Percentiles rank a stretch among this genome's conserved stretches.
phyloP scores from a whole-genome alignment of 176 grass and related monocot species.

The Leersia perrieri region DNA sequence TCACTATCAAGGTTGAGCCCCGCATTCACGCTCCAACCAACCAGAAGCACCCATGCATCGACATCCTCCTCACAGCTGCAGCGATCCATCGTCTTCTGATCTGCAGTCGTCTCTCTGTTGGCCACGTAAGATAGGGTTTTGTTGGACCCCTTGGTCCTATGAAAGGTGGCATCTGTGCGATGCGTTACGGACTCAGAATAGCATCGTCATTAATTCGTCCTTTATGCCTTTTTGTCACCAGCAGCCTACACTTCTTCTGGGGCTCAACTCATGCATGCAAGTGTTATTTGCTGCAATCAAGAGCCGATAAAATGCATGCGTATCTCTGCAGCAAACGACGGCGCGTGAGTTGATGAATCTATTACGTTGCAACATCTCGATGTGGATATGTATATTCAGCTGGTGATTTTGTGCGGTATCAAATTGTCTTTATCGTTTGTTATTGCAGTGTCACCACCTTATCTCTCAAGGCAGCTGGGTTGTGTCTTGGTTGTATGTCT shows the following conservation, averaged over 20 bases:
- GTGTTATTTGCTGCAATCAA: constrained; percentile 40
- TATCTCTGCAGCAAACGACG: constrained; percentile 11
- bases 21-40: constrained; percentile 41
- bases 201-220: constrained; percentile 16
- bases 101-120: constrained; percentile 33
- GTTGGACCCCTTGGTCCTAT: constrained; percentile 33
- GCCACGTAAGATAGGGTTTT: constrained; percentile 29
- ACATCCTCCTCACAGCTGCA: background rate
- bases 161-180: constrained; percentile 25
- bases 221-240: constrained; percentile 33
- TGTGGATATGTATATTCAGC: background rate
- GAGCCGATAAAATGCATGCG: background rate
- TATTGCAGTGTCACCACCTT: background rate
- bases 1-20: constrained; percentile 12
- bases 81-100: background rate
- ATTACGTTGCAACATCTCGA: background rate
- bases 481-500: background rate
- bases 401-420: background rate
- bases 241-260: background rate
- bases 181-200: constrained; percentile 12
- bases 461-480: background rate
- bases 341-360: constrained; percentile 5
- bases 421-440: background rate
- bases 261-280: constrained; percentile 1
- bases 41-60: background rate